phyloP scores from a whole-genome alignment of 768 basidiomycete species.

The Russula compacta region DNA sequence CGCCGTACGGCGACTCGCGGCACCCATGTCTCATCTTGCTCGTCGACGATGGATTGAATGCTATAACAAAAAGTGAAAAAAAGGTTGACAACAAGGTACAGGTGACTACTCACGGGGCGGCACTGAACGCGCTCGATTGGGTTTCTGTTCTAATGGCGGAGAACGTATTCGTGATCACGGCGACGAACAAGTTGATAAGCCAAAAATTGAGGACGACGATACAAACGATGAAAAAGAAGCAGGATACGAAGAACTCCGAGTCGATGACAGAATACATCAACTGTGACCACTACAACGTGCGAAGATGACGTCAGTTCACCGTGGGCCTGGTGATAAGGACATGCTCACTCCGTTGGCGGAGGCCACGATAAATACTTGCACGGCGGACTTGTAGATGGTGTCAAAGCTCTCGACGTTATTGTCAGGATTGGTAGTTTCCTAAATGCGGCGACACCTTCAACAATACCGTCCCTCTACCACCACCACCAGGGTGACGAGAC shows the following conservation, averaged over 20 bases:
- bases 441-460: background rate
- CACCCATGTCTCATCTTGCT: conserved; percentile 57
- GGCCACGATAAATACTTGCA: conserved; percentile 82
- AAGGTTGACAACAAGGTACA: background rate
- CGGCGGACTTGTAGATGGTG: conserved; percentile 67
- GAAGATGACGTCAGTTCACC: conserved; percentile 2
- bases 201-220: conserved; percentile 88
- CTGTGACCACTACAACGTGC: conserved; percentile 48
- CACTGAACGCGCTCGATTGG: conserved; percentile 86
- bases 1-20: conserved; percentile 34
- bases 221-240: conserved; percentile 77
- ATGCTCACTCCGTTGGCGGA: conserved; percentile 62
- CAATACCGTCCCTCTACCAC: background rate
- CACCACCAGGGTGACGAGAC: background rate
- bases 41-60: conserved; percentile 37
- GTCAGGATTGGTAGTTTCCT: conserved; percentile 63
- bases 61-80: conserved; percentile 23
- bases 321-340: background rate
- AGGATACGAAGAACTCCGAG: conserved; percentile 82
- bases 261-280: conserved; percentile 88
- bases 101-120: conserved; percentile 48
- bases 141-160: conserved; percentile 80
- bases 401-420: conserved; percentile 73
- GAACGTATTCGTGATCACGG: conserved; percentile 93
- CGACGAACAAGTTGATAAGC: conserved; percentile 89